Evolutionary conservation across 495 filamentous ascomycete species (phyloP), one percentile per base, ranked within the genome.

Genomic region (Cairneyella variabilis): DNA sequence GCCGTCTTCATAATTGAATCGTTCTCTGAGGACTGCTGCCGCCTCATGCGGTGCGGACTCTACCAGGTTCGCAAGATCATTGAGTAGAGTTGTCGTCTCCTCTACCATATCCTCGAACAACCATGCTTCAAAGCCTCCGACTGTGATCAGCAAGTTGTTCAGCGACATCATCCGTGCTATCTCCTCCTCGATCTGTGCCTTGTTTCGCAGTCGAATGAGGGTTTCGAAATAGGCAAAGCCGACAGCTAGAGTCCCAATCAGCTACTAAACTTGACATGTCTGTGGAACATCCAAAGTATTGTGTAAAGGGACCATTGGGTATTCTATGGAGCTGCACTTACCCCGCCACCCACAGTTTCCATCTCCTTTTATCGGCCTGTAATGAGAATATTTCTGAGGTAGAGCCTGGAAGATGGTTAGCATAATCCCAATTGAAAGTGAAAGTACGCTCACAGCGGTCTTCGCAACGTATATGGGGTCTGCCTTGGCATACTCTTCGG

Each of bases 321-420:
- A 27, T 20, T 18, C 18, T 26, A 38, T 50, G 51, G 52, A 30
- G 51, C 16, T 17, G 43, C 36, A 72, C 68, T 66, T 80, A 96
- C 92, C 93, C 85, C 93, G 80, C 92, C 93, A 98, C 58, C 93
- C 93, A 72, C 93, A 98, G 64, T 95, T 91, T 32, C 93, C 93
- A 71, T 98, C 93, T 18, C 93, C 91, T 66, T 84, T 85, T 69
- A 96, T 84, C 3, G 85, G 85, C 37, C 93, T 88, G 61, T 89
- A 93, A 61, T 90, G 83, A 14, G 90, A 88, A 65, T 95, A 96
- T 56, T 87, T 91, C 50, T 85, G 74, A 1, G 88, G 86, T 43
- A 98, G 76, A 25, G 83, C 79, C 91, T 97, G 61, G 47, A 38
- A 56, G 43, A 34, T 40, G 12, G 44, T 67, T 45, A 70, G 60